Evolutionary conservation across 1,139 yeast genomes (phyloP), one percentile per base, ranked within the genome.

Genomic region (Arxiozyma slooffiae): DNA sequence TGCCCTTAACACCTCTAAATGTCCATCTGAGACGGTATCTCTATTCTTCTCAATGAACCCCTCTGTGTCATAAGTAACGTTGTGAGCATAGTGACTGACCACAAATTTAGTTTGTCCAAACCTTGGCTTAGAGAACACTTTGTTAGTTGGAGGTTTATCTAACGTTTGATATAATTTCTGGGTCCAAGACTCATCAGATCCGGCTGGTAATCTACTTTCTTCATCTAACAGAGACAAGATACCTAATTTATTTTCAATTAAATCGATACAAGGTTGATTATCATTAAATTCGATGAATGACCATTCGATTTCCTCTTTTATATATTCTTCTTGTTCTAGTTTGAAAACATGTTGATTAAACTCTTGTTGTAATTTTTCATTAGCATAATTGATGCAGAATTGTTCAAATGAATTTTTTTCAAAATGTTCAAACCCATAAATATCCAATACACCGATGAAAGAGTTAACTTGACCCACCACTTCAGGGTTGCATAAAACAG

Each of bases 11-110:
- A 89, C 94, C 54, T 89, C 97, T 57, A 92, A 73, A 64, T 89
- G 95, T 37, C 96, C 97, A 66, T 94, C 98, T 34, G 97, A 94
- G 52, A 94, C 97, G 2, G 98, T 89, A 69, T 94, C 99, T 72
- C 97, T 82, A 67, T 94, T 94, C 75, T 94, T 94, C 70, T 92
- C 98, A 63, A 94, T 86, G 66, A 94, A 94, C 2, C 98, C 98
- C 54, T 89, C 97, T 48, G 85, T 79, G 64, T 92, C 96, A 67
- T 94, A 94, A 41, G 89, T 73, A 46, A 94, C 99, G 63, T 92
- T 97, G 67, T 89, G 80, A 23, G 99, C 99, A 69, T 94, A 94
- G 70, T 94, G 99, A 57, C 87, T 78, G 52, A 94, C 96, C 55
- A 92, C 82, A 60, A 94, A 94, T 59, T 95, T 87, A 44, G 90